phyloP scores from a whole-genome alignment of 331 rosid genomes.

The Quercus lobata region DNA sequence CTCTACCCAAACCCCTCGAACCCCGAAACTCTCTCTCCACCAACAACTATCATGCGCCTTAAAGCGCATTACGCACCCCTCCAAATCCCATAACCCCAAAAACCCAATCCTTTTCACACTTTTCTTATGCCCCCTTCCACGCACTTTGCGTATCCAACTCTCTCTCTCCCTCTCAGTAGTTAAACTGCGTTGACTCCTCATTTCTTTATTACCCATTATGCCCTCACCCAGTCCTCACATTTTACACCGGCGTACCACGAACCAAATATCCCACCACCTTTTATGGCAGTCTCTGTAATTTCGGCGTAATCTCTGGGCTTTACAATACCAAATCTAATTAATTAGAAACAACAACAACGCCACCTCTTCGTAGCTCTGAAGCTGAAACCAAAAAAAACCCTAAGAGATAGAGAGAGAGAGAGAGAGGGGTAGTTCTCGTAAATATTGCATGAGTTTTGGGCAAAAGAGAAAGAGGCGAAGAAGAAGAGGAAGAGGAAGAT shows the following conservation, averaged over 20 bases:
- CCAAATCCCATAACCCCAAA: neutral
- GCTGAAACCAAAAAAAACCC: too few relatives aligned
- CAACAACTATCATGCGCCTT: constrained; percentile 25
- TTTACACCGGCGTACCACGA: neutral
- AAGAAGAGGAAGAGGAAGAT: constrained; percentile 14
- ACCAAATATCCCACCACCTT: neutral
- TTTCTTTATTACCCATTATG: constrained; percentile 12
- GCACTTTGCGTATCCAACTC: constrained; percentile 66
- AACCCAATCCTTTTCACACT: neutral
- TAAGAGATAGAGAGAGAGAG: neutral
- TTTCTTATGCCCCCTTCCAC: constrained; percentile 19
- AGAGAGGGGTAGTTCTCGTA: neutral
- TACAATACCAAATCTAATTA: too few relatives aligned
- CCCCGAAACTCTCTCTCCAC: too few relatives aligned
- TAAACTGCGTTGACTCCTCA: constrained; percentile 71
- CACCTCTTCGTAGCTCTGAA: too few relatives aligned
- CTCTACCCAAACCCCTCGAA: constrained; percentile 10
- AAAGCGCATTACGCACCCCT: constrained; percentile 13
- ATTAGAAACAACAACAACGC: too few relatives aligned
- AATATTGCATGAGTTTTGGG: neutral
- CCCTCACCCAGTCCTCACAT: neutral
- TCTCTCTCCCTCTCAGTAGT: constrained; percentile 27
- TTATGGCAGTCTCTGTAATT: neutral
- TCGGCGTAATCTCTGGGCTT: neutral
- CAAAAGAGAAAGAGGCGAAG: neutral